These are phyloP conservation scores for Arabidopsis arenosa DNA, from an alignment of 345 rosid species.

Conservation along the genomic window DNA sequence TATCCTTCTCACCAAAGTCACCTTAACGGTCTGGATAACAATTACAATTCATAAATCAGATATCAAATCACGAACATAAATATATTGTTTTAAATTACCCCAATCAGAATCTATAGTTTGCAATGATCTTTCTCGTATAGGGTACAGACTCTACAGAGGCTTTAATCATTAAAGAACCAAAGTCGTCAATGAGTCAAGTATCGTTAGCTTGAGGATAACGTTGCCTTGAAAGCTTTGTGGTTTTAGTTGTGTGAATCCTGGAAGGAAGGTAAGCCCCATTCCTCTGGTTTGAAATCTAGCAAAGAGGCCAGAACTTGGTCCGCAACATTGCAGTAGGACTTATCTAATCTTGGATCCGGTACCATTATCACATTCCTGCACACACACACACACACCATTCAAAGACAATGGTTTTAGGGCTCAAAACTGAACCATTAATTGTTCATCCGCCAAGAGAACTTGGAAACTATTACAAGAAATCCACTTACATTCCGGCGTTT, in stretches of 20 bases:
- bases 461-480: conserved; percentile 24
- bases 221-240: conserved; percentile 34
- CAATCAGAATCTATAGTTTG: neutral
- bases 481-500: conserved; percentile 91
- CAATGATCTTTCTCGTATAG: neutral
- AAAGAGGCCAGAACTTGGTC: conserved; percentile 80
- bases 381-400: conserved; percentile 33
- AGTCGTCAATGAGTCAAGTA: conserved; percentile 23
- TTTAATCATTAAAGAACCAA: conserved; percentile 20
- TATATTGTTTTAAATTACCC: neutral
- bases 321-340: conserved; percentile 61
- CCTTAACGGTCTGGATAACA: neutral
- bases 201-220: conserved; percentile 30
- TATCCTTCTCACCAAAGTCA: neutral
- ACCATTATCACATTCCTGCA: conserved; percentile 84
- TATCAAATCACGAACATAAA: neutral
- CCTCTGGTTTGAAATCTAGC: conserved; percentile 67
- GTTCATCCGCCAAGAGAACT: neutral
- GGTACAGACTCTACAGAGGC: neutral
- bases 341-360: conserved; percentile 85
- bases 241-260: conserved; percentile 42
- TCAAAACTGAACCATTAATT: neutral
- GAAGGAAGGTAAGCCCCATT: conserved; percentile 79
- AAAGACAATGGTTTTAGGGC: neutral
- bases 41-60: neutral